Evolutionary conservation across 2,329 filamentous ascomycete genomes (phyloP), one percentile per base, ranked within the genome.

Genomic region (Diaporthe velutina): DNA sequence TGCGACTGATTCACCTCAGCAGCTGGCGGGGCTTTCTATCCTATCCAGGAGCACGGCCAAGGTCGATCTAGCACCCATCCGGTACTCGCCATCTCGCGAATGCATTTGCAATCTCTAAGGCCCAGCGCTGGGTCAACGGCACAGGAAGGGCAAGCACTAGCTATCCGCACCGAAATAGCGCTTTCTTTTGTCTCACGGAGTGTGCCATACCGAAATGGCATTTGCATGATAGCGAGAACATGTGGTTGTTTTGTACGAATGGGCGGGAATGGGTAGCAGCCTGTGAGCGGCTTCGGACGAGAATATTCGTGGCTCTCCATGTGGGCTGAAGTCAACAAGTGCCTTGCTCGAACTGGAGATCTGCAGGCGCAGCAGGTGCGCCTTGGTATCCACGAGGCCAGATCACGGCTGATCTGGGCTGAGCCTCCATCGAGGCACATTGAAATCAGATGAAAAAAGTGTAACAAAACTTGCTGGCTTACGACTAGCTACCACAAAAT

Each of bases 221-320:
- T 38, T 54, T 52, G 45, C 64, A 54, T 40, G n/a, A 68, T 19
- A 68, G 64, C 64, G 64, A 68, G 45, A 33, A 33, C 64, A 38
- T 40, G 33, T 54, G 45, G 19, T 40, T 19, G 13, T 28, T 40
- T 35, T 68, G 64, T 68, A 68, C 33, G 33, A 68, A 22, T 40
- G 45, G 30, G 40, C n/a, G 60, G 60, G 40, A 64, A n/a, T n/a
- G 25, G 64, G 30, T 52, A 54, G 45, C 33, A 40, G 48, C 64
- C 30, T 30, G 64, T 19, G 33, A 28, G 30, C 28, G 35, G 33
- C 15, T 68, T 22, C 48, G 30, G 38, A 28, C 17, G 15, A 54
- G 5, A 54, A 52, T 7, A 13, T 17, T 5, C 30, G 42, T 48
- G 61, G 42, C 30, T 50, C 19, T 50, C 5, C 42, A 40, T 25